Evolutionary conservation across 805 yeast genomes (phyloP), one percentile per base, ranked within the genome.

Genomic region (Yamadazyma nakazawae): DNA sequence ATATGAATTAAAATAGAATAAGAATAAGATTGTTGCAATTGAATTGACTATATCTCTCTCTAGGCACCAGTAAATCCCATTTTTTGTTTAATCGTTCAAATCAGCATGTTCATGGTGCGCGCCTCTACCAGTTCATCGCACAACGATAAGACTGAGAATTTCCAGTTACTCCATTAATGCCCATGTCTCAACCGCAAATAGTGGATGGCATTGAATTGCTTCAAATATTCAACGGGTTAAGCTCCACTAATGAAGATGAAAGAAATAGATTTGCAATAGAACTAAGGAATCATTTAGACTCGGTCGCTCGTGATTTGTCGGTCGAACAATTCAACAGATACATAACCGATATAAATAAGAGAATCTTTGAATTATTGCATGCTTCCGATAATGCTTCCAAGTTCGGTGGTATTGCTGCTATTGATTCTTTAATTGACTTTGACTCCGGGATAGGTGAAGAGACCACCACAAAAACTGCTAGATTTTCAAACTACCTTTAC

Each of bases 351-450:
- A 84, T 92, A 52, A 90, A 92, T 69, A 86, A 88, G 58, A 82
- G 85, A 52, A 87, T 94, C 16, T 90, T 89, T 62, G 96, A 88
- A 59, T 74, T 90, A 43, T 81, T 89, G 41, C 89, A 88, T 56
- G 82, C 91, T 4, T 75, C 82, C 8, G 92, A 86, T 54, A 67
- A 82, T 6, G 64, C 75, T 25, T 90, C 86, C 52, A 83, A 88
- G 52, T 74, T 91, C 32, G 98, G 97, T 16, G 98, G 97, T 37
- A 84, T 92, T 28, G 79, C 89, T 18, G 97, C 97, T 11, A 85
- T 92, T 47, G 94, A 88, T 63, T 82, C 94, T 2, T 75, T 92
- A 50, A 87, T 92, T 44, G 94, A 87, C 48, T 82, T 88, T 57
- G 91, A 89, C 53, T 82, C 88, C 9, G 89, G 88, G 16, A 65